Evolutionary conservation across 2,329 filamentous ascomycete species (phyloP), one percentile per base, ranked within the genome.

Genomic region (Penicillium frequentans): DNA sequence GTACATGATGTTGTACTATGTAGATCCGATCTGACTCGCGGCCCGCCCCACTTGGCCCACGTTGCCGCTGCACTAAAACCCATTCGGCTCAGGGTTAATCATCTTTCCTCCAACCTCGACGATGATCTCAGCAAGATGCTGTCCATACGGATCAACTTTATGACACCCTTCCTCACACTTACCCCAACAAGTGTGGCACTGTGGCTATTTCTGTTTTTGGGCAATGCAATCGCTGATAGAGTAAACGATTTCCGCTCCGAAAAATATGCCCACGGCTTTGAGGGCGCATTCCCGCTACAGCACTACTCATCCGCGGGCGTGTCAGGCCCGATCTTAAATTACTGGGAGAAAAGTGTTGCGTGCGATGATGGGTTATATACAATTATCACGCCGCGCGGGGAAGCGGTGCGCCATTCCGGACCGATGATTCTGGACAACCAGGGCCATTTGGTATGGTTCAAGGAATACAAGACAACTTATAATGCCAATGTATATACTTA

Each of bases 401-500:
- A 42, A 9, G 61, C 58, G 13, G 67, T 77, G 5, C 64, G 61
- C 11, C 63, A 71, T 7, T 68, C 74, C 1, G 75, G 77, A 3
- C 77, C 78, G 1, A 76, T 77, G 57, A 78, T 82, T 13, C 61
- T 81, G 27, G 78, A 81, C 63, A 65, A 70, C 13, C 64, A 73
- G 2, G 79, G 79, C 6, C 70, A 78, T 55, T 62, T 82, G 21
- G 72, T 82, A 8, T 82, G 80, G 80, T 79, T 75, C 47, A 71
- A 68, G 29, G 62, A 68, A 37, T 72, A 73, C 44, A 63, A 65
- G 11, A 70, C 77, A 49, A 74, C 77, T 6, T 80, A 81, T 58
- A 79, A 81, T 61, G 64, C 80, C 5, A 76, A 77, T 58, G 75
- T 79, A 1, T 77, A 82, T 61, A 61, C 66, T 8, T 82, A 77